Evolutionary conservation across 345 rosid species (phyloP).

Genomic region (Eutrema japonicum): DNA sequence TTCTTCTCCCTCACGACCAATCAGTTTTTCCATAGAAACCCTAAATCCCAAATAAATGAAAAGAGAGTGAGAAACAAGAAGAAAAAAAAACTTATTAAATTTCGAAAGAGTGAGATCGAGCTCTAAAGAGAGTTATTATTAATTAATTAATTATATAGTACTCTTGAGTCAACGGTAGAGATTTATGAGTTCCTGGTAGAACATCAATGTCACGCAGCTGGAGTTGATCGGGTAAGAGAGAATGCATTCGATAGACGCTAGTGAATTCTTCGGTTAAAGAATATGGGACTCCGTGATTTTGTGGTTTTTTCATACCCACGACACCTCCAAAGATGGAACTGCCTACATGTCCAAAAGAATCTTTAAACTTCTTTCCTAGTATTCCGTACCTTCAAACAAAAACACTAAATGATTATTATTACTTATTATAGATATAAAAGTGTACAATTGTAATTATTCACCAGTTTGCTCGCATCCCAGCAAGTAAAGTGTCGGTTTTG

Average conservation of each 20-base stretch:
- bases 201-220: slow-evolving; percentile 46
- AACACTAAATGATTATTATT: neutral
- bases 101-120: neutral
- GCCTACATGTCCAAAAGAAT: slow-evolving; percentile 59
- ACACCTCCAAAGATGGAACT: slow-evolving; percentile 50
- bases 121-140: neutral
- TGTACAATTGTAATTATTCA: slow-evolving; percentile 7
- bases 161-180: slow-evolving; percentile 47
- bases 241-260: slow-evolving; percentile 64
- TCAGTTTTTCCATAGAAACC: slow-evolving; percentile 26
- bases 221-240: slow-evolving; percentile 57
- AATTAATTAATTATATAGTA: slow-evolving; percentile 6
- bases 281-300: slow-evolving; percentile 64
- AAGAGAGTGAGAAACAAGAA: neutral
- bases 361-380: slow-evolving; percentile 66
- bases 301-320: slow-evolving; percentile 54
- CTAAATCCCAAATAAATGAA: neutral
- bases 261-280: slow-evolving; percentile 70
- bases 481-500: slow-evolving; percentile 57
- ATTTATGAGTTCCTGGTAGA: slow-evolving; percentile 46
- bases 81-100: too few relatives aligned
- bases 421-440: neutral
- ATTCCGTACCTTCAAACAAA: slow-evolving; percentile 41
- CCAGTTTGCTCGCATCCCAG: slow-evolving; percentile 69
- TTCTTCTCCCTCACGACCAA: slow-evolving; percentile 55